Evolutionary conservation across 73 alveolate species (phyloP).

Genomic region (Stentor roeselii): DNA sequence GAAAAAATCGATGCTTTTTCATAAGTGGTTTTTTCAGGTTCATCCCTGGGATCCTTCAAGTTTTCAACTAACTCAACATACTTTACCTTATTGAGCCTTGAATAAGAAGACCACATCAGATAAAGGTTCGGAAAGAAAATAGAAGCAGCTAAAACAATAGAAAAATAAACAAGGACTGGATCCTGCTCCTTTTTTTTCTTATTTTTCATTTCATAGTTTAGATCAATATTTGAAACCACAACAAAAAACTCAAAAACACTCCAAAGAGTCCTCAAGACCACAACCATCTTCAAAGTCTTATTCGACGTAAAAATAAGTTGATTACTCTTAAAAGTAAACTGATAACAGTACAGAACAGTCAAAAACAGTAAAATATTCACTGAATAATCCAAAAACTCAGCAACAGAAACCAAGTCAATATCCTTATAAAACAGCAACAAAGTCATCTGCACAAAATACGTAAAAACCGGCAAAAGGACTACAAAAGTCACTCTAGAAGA

Average conservation of each 20-base stretch:
- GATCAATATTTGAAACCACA: neutral
- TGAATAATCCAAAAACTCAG: neutral
- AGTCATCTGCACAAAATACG: neutral
- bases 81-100: neutral
- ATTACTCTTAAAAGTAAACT: neutral
- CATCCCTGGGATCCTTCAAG: neutral
- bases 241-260: neutral
- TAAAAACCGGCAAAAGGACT: neutral
- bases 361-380: neutral
- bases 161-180: neutral
- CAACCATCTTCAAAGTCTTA: neutral
- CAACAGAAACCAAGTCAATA: neutral
- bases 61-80: neutral
- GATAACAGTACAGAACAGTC: slow-evolving; percentile 2
- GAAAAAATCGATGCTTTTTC: slow-evolving; percentile 19
- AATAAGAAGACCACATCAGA: neutral
- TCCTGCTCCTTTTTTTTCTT: neutral
- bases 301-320: neutral
- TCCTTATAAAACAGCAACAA: neutral
- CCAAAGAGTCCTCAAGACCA: neutral
- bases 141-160: neutral
- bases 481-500: neutral
- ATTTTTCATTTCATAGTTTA: neutral
- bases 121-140: neutral
- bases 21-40: slow-evolving; percentile 1